A percentile compares a stretch with the other conserved stretches of the same genome.
Conservation (phyloP, 2,329 filamentous ascomycete genomes). For the Neurospora crassa region DNA sequence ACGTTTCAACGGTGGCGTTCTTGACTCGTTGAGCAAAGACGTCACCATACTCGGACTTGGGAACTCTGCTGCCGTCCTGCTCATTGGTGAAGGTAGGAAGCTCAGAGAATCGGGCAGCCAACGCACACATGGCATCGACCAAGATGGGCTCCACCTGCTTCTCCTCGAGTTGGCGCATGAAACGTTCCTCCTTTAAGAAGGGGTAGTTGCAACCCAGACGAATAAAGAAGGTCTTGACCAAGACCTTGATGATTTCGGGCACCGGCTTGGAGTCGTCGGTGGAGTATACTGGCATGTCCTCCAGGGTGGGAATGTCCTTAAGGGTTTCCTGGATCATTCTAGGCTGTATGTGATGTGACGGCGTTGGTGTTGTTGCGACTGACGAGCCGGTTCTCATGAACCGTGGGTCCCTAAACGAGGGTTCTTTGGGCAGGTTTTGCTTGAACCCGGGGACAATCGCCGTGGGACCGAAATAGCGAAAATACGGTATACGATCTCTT, state of each 20-base stretch:
- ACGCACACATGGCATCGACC: conserved; percentile 75
- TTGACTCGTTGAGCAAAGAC: conserved; percentile 76
- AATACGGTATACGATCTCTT: conserved; percentile 70
- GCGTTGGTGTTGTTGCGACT: conserved; percentile 20
- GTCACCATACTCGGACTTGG: conserved; percentile 60
- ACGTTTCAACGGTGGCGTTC: conserved; percentile 71
- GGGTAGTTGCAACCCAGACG: conserved; percentile 81
- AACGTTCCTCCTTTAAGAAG: conserved; percentile 65
- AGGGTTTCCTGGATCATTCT: conserved; percentile 33
- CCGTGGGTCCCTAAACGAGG: conserved; percentile 11
- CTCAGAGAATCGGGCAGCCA: conserved; percentile 73
- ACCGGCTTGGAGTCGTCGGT: conserved; percentile 60
- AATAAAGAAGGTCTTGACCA: conserved; percentile 72
- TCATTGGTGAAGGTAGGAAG: conserved; percentile 41
- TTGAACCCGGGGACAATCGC: conserved; percentile 89
- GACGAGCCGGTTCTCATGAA: not conserved
- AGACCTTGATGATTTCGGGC: conserved; percentile 57
- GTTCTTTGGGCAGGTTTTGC: conserved; percentile 59
- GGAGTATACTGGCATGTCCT: conserved; percentile 67
- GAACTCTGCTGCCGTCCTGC: conserved; percentile 34
- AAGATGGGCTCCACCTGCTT: conserved; percentile 77
- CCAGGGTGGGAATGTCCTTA: conserved; percentile 46
- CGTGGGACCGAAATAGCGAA: conserved; percentile 82
- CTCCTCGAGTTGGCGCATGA: conserved; percentile 66
- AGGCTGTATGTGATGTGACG: conserved; percentile 27